A percentile compares a stretch with the other conserved stretches of the same genome.
Evolutionary conservation across 2,329 filamentous ascomycete species (phyloP).

Genomic region (Clathrospora elynae): DNA sequence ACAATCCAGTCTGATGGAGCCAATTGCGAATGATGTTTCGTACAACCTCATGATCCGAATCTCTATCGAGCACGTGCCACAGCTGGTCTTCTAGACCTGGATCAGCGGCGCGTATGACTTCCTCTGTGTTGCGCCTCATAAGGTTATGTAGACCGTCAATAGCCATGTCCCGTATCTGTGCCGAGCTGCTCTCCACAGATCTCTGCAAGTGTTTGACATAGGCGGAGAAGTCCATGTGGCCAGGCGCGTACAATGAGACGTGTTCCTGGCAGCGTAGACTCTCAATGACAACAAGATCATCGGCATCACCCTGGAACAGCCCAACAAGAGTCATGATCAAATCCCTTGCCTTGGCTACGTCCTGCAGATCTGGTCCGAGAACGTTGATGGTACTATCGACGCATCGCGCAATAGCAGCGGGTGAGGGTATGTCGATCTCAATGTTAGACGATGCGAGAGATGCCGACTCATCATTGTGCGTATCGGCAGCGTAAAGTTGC

Average conservation of each 20-base stretch:
- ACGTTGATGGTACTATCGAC: slow-evolving; percentile 97
- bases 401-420: slow-evolving; percentile 81
- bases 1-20: slow-evolving; percentile 85
- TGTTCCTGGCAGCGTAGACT: slow-evolving; percentile 87
- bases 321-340: slow-evolving; percentile 85
- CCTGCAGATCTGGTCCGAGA: slow-evolving; percentile 90
- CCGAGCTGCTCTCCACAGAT: slow-evolving; percentile 71
- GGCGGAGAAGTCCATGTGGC: slow-evolving; percentile 78
- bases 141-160: slow-evolving; percentile 89
- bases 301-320: slow-evolving; percentile 78
- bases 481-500: slow-evolving; percentile 88
- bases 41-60: slow-evolving; percentile 77
- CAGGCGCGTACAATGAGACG: slow-evolving; percentile 87
- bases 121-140: slow-evolving; percentile 88
- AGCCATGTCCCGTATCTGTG: slow-evolving; percentile 75
- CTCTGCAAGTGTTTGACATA: slow-evolving; percentile 84
- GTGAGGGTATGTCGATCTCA: slow-evolving; percentile 81
- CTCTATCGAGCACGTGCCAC: slow-evolving; percentile 84
- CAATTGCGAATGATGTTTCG: slow-evolving; percentile 88
- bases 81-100: slow-evolving; percentile 85
- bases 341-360: slow-evolving; percentile 87
- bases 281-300: slow-evolving; percentile 72
- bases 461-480: slow-evolving; percentile 82
- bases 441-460: slow-evolving; percentile 86
- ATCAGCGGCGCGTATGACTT: slow-evolving; percentile 77